Conservation (phyloP, 2,329 filamentous ascomycete species). For the Leptodontidium sp. region DNA sequence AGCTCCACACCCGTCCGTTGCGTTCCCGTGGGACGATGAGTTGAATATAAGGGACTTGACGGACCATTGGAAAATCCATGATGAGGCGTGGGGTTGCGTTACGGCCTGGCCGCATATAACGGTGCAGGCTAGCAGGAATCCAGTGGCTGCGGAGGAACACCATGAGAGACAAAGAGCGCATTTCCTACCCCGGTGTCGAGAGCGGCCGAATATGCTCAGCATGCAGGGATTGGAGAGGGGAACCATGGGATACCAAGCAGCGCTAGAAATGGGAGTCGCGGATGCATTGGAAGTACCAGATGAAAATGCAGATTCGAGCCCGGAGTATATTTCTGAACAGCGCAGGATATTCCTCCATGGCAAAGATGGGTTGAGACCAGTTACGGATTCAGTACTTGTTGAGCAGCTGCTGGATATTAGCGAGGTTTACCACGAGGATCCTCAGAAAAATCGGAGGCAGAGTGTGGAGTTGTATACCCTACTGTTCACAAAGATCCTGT, state of each 20-base stretch:
- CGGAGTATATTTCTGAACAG: slow-evolving; percentile 34
- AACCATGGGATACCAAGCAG: slow-evolving; percentile 73
- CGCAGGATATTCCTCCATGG: slow-evolving; percentile 46
- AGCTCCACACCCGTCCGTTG: slow-evolving; percentile 68
- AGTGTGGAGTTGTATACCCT: slow-evolving; percentile 68
- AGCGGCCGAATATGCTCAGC: slow-evolving; percentile 72
- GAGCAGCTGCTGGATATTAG: slow-evolving; percentile 63
- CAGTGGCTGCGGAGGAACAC: slow-evolving; percentile 40
- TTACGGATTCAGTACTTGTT: slow-evolving; percentile 65
- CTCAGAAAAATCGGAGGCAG: slow-evolving; percentile 57
- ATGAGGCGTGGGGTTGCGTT: slow-evolving; percentile 68
- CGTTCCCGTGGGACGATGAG: slow-evolving; percentile 72
- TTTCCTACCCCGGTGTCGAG: slow-evolving; percentile 45
- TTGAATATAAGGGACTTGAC: slow-evolving; percentile 68
- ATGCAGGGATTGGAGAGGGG: slow-evolving; percentile 76
- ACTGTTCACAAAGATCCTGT: slow-evolving; percentile 66
- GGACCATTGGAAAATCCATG: slow-evolving; percentile 70
- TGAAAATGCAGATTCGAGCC: slow-evolving; percentile 28
- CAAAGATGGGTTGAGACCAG: slow-evolving; percentile 54
- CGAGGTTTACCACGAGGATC: slow-evolving; percentile 61
- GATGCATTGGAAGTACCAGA: slow-evolving; percentile 59
- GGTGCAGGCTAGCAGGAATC: slow-evolving; percentile 55
- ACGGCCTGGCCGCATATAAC: slow-evolving; percentile 71
- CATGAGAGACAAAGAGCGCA: slow-evolving; percentile 38
- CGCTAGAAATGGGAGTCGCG: slow-evolving; percentile 69